Conservation (phyloP, 768 basidiomycete genomes). For the Gelatoporia subvermispora region DNA sequence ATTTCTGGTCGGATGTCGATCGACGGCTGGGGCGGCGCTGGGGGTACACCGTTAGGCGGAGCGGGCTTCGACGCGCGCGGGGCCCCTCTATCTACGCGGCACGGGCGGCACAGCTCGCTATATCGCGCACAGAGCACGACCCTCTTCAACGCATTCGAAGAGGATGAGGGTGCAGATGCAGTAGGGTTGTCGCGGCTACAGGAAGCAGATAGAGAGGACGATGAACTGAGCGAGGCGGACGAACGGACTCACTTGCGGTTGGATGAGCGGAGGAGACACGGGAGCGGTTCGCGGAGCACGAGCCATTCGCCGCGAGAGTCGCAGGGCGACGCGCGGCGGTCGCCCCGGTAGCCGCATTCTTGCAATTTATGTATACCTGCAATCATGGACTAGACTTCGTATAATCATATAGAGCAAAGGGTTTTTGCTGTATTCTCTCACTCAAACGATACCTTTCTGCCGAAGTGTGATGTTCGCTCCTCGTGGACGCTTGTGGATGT, state of each 20-base stretch:
- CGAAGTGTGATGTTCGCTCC: no score
- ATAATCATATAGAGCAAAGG: no score
- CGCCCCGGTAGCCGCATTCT: slow-evolving; percentile 8
- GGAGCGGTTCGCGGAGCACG: slow-evolving; percentile 45
- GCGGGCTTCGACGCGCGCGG: not conserved
- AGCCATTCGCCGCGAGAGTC: slow-evolving; percentile 47
- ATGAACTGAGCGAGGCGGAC: slow-evolving; percentile 39
- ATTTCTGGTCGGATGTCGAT: slow-evolving; percentile 77
- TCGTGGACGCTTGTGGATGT: no score
- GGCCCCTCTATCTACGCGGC: slow-evolving; percentile 31
- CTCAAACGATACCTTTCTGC: no score
- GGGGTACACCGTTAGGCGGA: slow-evolving; percentile 26
- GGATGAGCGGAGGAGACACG: slow-evolving; percentile 14
- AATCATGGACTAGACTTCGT: slow-evolving; percentile 1
- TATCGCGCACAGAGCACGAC: slow-evolving; percentile 62
- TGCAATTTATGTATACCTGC: slow-evolving; percentile 8
- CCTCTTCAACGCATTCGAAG: slow-evolving; percentile 76
- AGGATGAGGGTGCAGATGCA: slow-evolving; percentile 39
- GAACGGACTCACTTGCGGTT: slow-evolving; percentile 42
- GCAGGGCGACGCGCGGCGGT: slow-evolving; percentile 33
- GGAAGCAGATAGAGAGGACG: slow-evolving; percentile 44
- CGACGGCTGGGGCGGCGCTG: slow-evolving; percentile 63
- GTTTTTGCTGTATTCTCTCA: no score
- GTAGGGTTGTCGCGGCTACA: slow-evolving; percentile 57
- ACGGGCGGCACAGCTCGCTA: slow-evolving; percentile 62